Evolutionary conservation across 768 basidiomycete species (phyloP).

Genomic region (Kwoniella botswanensis): DNA sequence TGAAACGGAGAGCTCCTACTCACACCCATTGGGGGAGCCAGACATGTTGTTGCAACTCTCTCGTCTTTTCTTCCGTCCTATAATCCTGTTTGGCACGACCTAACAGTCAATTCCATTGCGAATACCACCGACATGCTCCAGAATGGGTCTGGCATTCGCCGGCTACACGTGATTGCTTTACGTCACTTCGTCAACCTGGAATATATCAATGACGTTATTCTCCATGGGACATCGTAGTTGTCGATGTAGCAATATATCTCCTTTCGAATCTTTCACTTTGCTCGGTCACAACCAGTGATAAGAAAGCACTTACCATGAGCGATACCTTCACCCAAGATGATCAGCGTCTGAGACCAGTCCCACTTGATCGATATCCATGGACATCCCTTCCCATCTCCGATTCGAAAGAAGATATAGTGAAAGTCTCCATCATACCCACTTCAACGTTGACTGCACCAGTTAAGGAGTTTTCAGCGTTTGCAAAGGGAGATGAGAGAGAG

Average conservation of each 20-base stretch:
- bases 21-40: no score
- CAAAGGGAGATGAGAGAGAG: constrained; percentile 23
- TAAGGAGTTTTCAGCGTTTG: constrained; percentile 23
- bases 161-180: neutral
- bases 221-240: neutral
- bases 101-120: no score
- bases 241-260: no score
- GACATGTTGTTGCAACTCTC: no score
- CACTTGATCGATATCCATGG: constrained; percentile 20
- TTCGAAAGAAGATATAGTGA: constrained; percentile 19
- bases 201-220: neutral
- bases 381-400: constrained; percentile 29
- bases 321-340: constrained; percentile 28
- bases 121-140: no score
- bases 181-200: neutral
- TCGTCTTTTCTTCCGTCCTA: no score
- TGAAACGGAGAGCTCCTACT: no score
- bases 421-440: constrained; percentile 31
- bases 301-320: constrained; percentile 7
- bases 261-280: no score
- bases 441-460: constrained; percentile 19
- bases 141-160: neutral
- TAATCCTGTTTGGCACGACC: no score
- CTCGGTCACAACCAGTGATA: neutral
- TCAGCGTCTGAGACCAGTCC: constrained; percentile 23